Evolutionary conservation across 768 basidiomycete genomes (phyloP), one percentile per base, ranked within the genome.

Genomic region (Boletus speciosus): DNA sequence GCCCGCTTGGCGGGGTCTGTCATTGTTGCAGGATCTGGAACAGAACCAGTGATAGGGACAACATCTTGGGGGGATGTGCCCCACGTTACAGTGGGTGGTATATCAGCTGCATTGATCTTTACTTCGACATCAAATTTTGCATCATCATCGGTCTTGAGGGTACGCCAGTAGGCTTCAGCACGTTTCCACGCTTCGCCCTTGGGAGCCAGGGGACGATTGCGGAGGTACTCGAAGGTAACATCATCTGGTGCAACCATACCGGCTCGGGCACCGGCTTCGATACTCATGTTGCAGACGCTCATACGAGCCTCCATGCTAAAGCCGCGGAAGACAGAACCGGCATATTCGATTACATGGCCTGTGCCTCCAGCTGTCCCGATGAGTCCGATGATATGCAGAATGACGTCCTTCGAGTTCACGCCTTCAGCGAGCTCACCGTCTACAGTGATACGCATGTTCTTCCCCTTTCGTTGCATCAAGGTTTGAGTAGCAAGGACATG

Each of bases 281-380:
- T 94, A 55, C 91, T 93, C 93, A 95, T 94, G 74, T 95, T 95
- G 74, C 92, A 93, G 57, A 85, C 85, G 63, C 86, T 89, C 88
- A 89, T 92, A 47, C 92, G 84, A 37, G 88, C 90, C 70, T 95
- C 93, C 89, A 94, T 92, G 64, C 85, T 86, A 65, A 93, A 84
- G 19, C 76, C 79, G 54, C 89, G 85, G 73, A 93, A 89, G 50
- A 91, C 87, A 8, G 86, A 88, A n/a, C 93, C 93, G 52, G 90
- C 84, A 65, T 89, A 95, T 72, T 95, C 93, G 67, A 95, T 93
- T 55, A 93, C 91, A 61, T 79, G 81, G n/a, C 91, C 93, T 25
- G 87, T 95, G 48, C 91, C 93, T 63, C 93, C 93, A 46, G 93
- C 93, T n/a, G 93, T 93, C 55, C 93, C 93, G 66, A 94, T 93